phyloP scores from a whole-genome alignment of 257 asterid genomes.

The Penstemon davidsonii region DNA sequence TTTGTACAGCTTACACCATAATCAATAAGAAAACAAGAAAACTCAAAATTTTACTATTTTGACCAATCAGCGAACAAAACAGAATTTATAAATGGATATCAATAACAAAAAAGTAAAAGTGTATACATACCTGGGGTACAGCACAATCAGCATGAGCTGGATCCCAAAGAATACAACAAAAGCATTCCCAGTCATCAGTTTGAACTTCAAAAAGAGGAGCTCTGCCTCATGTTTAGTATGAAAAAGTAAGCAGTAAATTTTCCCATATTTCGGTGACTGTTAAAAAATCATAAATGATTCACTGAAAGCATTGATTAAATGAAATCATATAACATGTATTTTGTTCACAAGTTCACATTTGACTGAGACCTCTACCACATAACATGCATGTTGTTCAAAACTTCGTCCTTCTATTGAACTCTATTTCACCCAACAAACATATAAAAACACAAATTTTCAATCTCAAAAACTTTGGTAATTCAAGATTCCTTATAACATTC shows the following conservation, averaged over 20 bases:
- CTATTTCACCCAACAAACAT: not conserved
- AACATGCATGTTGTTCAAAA: not conserved
- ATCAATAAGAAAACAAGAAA: no score
- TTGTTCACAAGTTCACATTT: not conserved
- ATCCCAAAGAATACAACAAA: constrained; percentile 77
- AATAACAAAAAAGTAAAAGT: constrained; percentile 10
- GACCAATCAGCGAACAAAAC: constrained; percentile 13
- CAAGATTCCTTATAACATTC: no score
- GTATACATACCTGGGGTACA: constrained; percentile 73
- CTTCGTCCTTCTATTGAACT: not conserved
- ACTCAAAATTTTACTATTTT: not conserved
- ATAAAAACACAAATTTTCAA: not conserved
- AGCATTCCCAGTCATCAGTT: constrained; percentile 87
- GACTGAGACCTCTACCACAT: not conserved
- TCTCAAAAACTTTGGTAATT: not conserved
- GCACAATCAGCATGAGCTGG: constrained; percentile 93
- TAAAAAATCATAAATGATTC: constrained; percentile 20
- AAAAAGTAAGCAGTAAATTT: constrained; percentile 2
- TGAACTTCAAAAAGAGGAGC: constrained; percentile 95
- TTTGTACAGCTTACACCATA: not conserved
- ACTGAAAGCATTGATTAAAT: constrained; percentile 8
- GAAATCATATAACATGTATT: not conserved
- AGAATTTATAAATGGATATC: constrained; percentile 7
- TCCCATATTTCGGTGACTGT: not conserved
- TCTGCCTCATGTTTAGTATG: constrained; percentile 43